A percentile compares a stretch with the other conserved stretches of the same genome.
These are phyloP conservation scores for Schizophyllum commune DNA, from an alignment of 1,284 basidiomycete genomes.

Conservation along the genomic window DNA sequence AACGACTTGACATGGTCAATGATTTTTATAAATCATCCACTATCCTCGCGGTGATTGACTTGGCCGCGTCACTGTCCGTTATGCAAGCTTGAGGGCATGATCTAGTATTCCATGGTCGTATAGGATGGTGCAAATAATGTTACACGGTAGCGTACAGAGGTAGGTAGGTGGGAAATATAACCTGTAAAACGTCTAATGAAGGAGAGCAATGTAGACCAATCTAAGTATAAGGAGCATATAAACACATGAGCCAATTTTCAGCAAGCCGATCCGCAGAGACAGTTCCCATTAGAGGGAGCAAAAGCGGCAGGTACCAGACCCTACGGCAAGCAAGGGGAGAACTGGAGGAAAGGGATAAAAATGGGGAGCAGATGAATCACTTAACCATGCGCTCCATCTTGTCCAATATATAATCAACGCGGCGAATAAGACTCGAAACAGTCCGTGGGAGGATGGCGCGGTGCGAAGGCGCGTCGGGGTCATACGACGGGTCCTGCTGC, in stretches of 20 bases:
- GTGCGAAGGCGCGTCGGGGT: slow-evolving; percentile 16
- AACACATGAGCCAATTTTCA: neutral
- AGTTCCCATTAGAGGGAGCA: neutral
- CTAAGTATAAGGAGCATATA: neutral
- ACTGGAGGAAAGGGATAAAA: neutral
- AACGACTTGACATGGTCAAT: no score
- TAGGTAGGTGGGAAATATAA: neutral
- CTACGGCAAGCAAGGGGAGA: neutral
- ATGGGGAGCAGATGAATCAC: slow-evolving; percentile 4
- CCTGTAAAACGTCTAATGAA: neutral
- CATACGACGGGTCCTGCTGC: slow-evolving; percentile 15
- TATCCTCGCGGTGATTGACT: no score
- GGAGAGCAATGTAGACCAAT: neutral
- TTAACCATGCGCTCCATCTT: slow-evolving; percentile 57
- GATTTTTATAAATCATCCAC: no score
- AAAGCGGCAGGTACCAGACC: neutral
- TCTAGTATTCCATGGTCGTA: neutral
- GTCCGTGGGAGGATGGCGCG: slow-evolving; percentile 40
- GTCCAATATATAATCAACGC: slow-evolving; percentile 52
- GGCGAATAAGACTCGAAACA: slow-evolving; percentile 47
- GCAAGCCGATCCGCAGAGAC: neutral
- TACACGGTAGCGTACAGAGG: neutral
- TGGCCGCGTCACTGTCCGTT: no score
- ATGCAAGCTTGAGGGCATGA: no score
- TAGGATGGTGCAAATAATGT: neutral